A percentile compares a stretch with the other conserved stretches of the same genome.
Evolutionary conservation across 164 flowering plant species (phyloP).

Genomic region (Paratinospora sagittata): DNA sequence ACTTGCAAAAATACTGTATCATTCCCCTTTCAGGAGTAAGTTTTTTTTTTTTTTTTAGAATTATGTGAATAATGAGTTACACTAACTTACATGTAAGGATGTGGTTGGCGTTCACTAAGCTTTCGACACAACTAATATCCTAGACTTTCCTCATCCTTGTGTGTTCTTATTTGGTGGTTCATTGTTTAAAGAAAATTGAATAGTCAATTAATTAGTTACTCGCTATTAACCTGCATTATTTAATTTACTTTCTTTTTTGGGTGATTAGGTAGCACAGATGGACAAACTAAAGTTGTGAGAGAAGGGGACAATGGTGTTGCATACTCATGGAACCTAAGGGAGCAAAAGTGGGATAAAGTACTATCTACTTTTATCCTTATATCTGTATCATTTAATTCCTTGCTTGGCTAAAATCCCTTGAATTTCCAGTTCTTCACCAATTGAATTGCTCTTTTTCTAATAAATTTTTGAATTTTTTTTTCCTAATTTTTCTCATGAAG

Average conservation of each 20-base stretch:
- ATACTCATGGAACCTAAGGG: conserved; percentile 78
- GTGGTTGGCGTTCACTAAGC: no score
- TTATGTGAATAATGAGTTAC: no score
- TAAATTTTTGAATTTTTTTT: no score
- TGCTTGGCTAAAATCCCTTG: background rate
- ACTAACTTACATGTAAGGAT: no score
- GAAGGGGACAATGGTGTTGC: conserved; percentile 99
- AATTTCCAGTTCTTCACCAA: background rate
- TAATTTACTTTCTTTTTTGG: conserved; percentile 8
- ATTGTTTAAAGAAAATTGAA: background rate
- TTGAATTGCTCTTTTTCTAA: background rate
- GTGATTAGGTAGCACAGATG: conserved; percentile 69
- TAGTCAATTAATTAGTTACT: no score
- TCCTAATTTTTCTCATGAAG: no score
- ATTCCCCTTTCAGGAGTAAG: no score
- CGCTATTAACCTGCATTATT: background rate
- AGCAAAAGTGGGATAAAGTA: conserved; percentile 92
- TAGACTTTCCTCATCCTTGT: background rate
- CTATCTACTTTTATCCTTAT: conserved; percentile 2
- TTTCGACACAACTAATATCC: background rate
- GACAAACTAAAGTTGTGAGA: conserved; percentile 88
- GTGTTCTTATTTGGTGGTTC: background rate
- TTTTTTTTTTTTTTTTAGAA: no score
- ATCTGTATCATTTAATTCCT: background rate
- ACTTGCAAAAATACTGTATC: no score